Percentiles rank a stretch among this genome's conserved stretches.
phyloP scores from a whole-genome alignment of 768 basidiomycete genomes.

The Scleroderma bovista region DNA sequence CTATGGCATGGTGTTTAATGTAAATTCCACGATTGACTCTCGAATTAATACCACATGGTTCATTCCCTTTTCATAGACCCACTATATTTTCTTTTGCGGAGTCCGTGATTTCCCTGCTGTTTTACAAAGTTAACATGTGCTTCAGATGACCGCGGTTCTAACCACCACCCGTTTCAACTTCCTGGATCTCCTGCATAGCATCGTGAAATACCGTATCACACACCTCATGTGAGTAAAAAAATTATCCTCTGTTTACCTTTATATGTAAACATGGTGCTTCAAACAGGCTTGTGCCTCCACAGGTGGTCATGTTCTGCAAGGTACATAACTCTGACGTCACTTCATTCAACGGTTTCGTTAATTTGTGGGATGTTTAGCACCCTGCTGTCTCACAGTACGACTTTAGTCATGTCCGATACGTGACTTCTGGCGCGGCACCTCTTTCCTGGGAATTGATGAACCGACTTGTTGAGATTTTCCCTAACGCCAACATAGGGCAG shows the following conservation, averaged over 20 bases:
- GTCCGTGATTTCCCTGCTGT: slow-evolving; percentile 32
- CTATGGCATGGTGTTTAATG: slow-evolving; percentile 60
- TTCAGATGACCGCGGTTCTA: slow-evolving; percentile 48
- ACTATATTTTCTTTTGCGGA: slow-evolving; percentile 49
- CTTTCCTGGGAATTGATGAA: slow-evolving; percentile 46
- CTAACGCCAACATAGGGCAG: slow-evolving; percentile 51
- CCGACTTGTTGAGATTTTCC: slow-evolving; percentile 41
- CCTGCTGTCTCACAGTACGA: slow-evolving; percentile 37
- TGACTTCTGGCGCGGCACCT: slow-evolving; percentile 52
- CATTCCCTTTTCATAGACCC: slow-evolving; percentile 41
- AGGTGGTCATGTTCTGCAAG: slow-evolving; percentile 47
- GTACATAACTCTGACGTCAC: slow-evolving; percentile 17
- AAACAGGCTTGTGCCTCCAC: slow-evolving; percentile 40
- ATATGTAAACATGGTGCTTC: background rate
- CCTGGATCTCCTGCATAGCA: slow-evolving; percentile 39
- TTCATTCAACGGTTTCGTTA: background rate
- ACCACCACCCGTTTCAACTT: slow-evolving; percentile 39
- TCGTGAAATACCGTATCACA: slow-evolving; percentile 40
- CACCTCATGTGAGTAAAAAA: slow-evolving; percentile 35
- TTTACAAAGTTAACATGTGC: slow-evolving; percentile 3
- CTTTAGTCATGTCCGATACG: slow-evolving; percentile 33
- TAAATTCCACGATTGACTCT: slow-evolving; percentile 28
- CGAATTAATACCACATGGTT: background rate
- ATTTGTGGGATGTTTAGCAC: slow-evolving; percentile 19
- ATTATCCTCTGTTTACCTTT: background rate